Conservation (phyloP, 495 filamentous ascomycete genomes). For the Monascus purpureus region DNA sequence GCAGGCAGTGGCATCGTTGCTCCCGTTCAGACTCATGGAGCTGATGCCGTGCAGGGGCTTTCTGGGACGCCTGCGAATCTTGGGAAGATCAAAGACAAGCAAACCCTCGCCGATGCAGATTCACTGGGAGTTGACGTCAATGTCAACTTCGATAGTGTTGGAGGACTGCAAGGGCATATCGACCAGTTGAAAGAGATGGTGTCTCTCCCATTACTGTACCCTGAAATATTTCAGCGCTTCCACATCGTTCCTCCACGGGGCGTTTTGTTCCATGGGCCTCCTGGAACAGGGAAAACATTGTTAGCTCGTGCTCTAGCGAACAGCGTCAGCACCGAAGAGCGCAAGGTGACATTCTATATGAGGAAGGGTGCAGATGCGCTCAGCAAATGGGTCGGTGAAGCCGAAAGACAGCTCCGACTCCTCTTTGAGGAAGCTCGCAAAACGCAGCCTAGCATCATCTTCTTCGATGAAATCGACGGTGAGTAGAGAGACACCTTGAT, state of each 20-base stretch:
- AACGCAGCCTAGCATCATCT: constrained; percentile 96
- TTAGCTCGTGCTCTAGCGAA: constrained; percentile 83
- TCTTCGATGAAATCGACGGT: constrained; percentile 98
- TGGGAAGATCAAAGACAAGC: constrained; percentile 75
- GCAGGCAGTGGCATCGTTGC: constrained; percentile 38
- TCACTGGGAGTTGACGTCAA: constrained; percentile 82
- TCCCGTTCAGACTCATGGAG: constrained; percentile 45
- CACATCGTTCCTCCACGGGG: constrained; percentile 86
- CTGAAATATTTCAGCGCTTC: constrained; percentile 85
- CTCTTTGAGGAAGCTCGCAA: constrained; percentile 92
- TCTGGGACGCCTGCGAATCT: constrained; percentile 69
- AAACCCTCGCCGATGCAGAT: constrained; percentile 77
- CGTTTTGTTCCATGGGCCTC: constrained; percentile 94
- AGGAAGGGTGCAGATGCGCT: constrained; percentile 92
- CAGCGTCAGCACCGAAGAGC: constrained; percentile 62
- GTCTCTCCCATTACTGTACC: constrained; percentile 80
- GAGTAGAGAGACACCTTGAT: constrained; percentile 7
- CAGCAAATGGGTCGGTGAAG: constrained; percentile 98
- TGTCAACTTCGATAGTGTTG: constrained; percentile 85
- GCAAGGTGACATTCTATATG: constrained; percentile 98
- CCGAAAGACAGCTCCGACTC: constrained; percentile 81
- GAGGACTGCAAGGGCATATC: constrained; percentile 81
- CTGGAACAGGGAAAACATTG: too few relatives aligned
- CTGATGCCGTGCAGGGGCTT: constrained; percentile 45
- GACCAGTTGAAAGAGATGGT: constrained; percentile 98